Evolutionary conservation across 176 grass and related monocot species (phyloP).

Genomic region (Ensete ventricosum): DNA sequence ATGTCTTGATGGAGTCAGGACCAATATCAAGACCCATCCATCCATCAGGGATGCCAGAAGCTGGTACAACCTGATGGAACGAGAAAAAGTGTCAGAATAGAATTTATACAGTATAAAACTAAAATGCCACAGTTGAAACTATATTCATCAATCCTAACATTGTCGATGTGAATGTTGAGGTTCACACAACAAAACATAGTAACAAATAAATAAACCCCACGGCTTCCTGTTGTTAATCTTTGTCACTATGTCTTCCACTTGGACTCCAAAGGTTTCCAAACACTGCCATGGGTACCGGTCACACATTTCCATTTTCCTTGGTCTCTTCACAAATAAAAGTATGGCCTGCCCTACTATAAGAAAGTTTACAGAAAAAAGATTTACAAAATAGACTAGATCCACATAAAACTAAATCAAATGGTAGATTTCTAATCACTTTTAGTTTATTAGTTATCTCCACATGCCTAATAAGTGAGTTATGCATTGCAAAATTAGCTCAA

Average conservation of each 20-base stretch:
- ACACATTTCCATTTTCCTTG: not conserved
- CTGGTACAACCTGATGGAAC: constrained; percentile 51
- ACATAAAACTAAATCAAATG: no score
- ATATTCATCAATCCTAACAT: not conserved
- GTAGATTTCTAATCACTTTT: no score
- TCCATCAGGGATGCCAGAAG: constrained; percentile 60
- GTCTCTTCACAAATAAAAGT: not conserved
- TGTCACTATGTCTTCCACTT: not conserved
- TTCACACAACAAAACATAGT: not conserved
- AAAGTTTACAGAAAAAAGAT: not conserved
- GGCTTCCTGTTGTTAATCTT: not conserved
- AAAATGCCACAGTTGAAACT: not conserved
- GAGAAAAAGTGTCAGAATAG: not conserved
- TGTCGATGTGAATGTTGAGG: not conserved
- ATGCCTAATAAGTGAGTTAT: not conserved
- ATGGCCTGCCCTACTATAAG: not conserved
- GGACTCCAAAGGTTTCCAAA: not conserved
- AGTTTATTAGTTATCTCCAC: no score
- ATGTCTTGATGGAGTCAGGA: constrained; percentile 69
- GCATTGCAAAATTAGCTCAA: not conserved
- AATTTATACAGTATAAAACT: not conserved
- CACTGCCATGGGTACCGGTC: not conserved
- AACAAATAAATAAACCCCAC: not conserved
- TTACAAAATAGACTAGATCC: not conserved
- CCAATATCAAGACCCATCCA: constrained; percentile 99